phyloP scores from a whole-genome alignment of 1,284 basidiomycete genomes.

The Thecaphora thlaspeos region DNA sequence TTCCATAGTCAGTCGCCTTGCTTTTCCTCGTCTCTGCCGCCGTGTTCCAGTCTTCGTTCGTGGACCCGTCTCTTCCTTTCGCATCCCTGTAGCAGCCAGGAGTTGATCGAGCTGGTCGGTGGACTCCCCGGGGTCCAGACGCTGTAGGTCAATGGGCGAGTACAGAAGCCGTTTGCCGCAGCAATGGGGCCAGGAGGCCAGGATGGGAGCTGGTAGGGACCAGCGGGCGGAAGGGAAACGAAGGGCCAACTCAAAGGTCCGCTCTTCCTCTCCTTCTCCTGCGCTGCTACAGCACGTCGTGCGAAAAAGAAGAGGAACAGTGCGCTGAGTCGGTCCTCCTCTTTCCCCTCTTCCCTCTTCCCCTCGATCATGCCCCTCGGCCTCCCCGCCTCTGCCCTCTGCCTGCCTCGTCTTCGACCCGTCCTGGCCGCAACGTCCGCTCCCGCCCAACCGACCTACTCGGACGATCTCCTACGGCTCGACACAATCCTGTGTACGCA shows the following conservation, averaged over 20 bases:
- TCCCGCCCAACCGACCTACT: too few relatives aligned
- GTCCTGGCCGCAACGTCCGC: too few relatives aligned
- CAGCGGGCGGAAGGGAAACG: background rate
- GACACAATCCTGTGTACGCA: too few relatives aligned
- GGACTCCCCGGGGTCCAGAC: too few relatives aligned
- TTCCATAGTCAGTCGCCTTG: background rate
- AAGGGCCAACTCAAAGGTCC: background rate
- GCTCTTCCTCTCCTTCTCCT: constrained; percentile 1
- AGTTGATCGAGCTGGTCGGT: too few relatives aligned
- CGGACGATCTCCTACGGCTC: too few relatives aligned
- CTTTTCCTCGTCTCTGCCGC: background rate
- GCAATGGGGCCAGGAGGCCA: background rate
- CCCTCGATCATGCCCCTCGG: constrained; percentile 6
- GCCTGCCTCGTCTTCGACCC: constrained; percentile 1
- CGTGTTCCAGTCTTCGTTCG: background rate
- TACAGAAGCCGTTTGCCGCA: too few relatives aligned
- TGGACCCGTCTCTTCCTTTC: background rate
- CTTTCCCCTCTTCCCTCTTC: constrained; percentile 19
- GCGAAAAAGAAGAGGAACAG: background rate
- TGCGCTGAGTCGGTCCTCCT: constrained; percentile 8
- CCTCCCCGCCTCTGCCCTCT: constrained; percentile 1
- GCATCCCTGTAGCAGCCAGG: background rate
- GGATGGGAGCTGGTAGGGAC: background rate
- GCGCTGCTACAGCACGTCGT: background rate
- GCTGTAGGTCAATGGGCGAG: too few relatives aligned